A percentile compares a stretch with the other conserved stretches of the same genome.
Evolutionary conservation across 2,329 filamentous ascomycete species (phyloP).

Genomic region (Kalmusia sp.): DNA sequence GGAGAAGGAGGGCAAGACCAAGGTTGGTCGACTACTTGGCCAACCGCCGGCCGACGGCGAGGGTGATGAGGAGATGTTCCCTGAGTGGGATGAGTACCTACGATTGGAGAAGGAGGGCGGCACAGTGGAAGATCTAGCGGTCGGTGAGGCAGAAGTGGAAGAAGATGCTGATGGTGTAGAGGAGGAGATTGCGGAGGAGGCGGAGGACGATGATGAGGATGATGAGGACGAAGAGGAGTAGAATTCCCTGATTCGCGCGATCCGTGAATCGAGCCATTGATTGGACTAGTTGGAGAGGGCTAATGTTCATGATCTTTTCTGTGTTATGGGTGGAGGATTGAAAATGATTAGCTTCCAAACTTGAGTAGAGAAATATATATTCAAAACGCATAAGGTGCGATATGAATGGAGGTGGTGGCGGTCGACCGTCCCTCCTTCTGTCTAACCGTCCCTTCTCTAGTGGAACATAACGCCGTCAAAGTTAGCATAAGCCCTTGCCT

Average conservation of each 20-base stretch:
- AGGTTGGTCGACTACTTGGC: conserved; percentile 83
- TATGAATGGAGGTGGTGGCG: not conserved
- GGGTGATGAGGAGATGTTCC: conserved; percentile 82
- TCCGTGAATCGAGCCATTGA: not conserved
- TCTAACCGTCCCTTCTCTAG: not conserved
- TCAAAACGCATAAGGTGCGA: too few species aligned
- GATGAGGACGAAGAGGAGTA: conserved; percentile 36
- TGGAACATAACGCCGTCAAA: not conserved
- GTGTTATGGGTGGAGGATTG: not conserved
- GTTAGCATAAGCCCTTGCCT: too few species aligned
- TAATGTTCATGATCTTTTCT: not conserved
- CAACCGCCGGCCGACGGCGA: conserved; percentile 72
- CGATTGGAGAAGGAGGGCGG: conserved; percentile 77
- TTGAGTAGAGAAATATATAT: not conserved
- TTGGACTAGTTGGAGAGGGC: not conserved
- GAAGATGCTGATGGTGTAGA: conserved; percentile 42
- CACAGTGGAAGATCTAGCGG: conserved; percentile 46
- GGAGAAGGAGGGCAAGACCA: conserved; percentile 84
- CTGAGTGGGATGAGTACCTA: conserved; percentile 93
- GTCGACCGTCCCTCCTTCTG: too few species aligned
- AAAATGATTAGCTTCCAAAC: not conserved
- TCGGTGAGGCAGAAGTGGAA: conserved; percentile 33
- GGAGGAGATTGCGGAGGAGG: conserved; percentile 40
- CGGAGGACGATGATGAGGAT: conserved; percentile 30
- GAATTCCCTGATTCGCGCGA: not conserved